Evolutionary conservation across 1,284 basidiomycete genomes (phyloP).

Genomic region (Leccinum colubrinum): DNA sequence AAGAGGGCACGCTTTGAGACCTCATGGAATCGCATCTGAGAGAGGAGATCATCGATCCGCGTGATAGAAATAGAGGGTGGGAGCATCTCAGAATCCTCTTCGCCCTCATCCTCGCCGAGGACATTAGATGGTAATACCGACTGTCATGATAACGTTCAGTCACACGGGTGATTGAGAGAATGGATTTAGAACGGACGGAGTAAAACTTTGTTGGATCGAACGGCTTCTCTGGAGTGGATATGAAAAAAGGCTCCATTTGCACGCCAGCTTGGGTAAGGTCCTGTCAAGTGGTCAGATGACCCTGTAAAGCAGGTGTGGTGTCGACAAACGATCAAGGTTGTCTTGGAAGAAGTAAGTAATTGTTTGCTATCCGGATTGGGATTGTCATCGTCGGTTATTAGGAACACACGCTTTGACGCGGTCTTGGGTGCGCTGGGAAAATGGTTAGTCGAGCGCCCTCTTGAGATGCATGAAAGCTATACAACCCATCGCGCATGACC

Average conservation of each 20-base stretch:
- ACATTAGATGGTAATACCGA: conserved; percentile 60
- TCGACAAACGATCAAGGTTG: conserved; percentile 59
- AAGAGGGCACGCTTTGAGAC: conserved; percentile 88
- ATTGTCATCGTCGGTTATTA: conserved; percentile 89
- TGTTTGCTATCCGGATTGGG: conserved; percentile 54
- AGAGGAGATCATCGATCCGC: conserved; percentile 75
- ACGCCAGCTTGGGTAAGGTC: conserved; percentile 83
- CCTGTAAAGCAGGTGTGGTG: background rate
- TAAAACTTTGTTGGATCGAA: conserved; percentile 86
- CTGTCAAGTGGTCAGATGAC: conserved; percentile 38
- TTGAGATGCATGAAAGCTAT: conserved; percentile 1
- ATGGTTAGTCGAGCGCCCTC: background rate
- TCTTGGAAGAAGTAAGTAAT: conserved; percentile 62
- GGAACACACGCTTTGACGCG: conserved; percentile 87
- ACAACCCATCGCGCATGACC: conserved; percentile 82
- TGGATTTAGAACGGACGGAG: conserved; percentile 52
- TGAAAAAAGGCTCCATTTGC: conserved; percentile 90
- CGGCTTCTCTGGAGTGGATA: conserved; percentile 64
- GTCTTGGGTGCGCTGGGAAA: conserved; percentile 72
- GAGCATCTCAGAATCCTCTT: conserved; percentile 48
- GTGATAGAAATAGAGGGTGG: conserved; percentile 69
- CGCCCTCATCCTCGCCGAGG: conserved; percentile 45
- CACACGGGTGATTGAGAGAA: conserved; percentile 1
- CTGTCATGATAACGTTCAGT: conserved; percentile 33
- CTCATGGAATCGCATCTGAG: conserved; percentile 82